Conservation (phyloP, 192 early-diverging fungal genomes). For the Podila clonocystis region DNA sequence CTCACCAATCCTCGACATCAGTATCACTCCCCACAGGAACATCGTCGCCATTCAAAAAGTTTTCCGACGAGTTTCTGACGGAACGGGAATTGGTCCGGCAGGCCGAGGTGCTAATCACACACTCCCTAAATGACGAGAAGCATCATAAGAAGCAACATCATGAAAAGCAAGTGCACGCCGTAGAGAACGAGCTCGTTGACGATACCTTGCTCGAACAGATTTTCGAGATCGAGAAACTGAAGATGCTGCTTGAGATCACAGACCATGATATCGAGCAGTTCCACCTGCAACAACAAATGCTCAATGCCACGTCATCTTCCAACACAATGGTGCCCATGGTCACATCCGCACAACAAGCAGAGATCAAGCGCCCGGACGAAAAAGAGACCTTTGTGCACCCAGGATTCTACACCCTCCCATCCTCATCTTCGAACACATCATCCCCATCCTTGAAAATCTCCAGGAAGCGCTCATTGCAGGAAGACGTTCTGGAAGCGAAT, state of each 20-base stretch:
- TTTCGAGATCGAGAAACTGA: constrained; percentile 10
- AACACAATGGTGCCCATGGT: background rate
- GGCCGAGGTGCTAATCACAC: background rate
- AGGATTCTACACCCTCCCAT: constrained; percentile 29
- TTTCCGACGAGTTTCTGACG: too few relatives aligned
- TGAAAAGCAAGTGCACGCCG: background rate
- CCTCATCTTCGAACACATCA: background rate
- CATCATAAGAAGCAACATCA: background rate
- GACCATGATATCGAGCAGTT: constrained; percentile 3
- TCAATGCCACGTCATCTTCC: background rate
- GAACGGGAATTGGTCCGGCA: too few relatives aligned
- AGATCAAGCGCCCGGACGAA: constrained; percentile 8
- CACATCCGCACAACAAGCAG: background rate
- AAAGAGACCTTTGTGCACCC: constrained; percentile 44
- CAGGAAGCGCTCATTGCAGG: constrained; percentile 22
- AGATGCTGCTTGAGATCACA: constrained; percentile 11
- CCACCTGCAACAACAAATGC: background rate
- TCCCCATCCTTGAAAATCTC: background rate
- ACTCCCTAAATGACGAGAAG: background rate
- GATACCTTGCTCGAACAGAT: background rate
- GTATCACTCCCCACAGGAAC: too few relatives aligned
- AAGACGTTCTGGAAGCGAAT: background rate
- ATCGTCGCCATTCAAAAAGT: too few relatives aligned
- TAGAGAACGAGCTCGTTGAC: background rate
- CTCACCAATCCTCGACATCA: too few relatives aligned